Conservation (phyloP, 768 basidiomycete species). For the Crucibulum laeve region DNA sequence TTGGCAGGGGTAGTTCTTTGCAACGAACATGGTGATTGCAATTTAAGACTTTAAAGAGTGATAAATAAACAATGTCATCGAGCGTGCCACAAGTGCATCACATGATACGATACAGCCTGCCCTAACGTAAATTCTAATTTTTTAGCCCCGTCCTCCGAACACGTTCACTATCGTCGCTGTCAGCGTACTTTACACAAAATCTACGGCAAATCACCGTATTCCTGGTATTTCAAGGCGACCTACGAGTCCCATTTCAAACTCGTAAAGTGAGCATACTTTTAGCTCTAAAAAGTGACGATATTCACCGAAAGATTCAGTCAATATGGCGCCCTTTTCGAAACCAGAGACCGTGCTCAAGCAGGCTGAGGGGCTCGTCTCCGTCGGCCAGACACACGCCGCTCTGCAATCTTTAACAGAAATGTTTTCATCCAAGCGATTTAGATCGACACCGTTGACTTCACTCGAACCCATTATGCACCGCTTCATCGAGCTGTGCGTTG, state of each 20-base stretch:
- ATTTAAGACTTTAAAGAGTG: no score
- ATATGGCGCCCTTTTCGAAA: slow-evolving; percentile 87
- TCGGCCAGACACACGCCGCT: slow-evolving; percentile 87
- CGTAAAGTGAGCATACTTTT: slow-evolving; percentile 14
- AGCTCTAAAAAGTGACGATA: not conserved
- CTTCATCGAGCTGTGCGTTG: slow-evolving; percentile 94
- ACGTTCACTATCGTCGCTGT: no score
- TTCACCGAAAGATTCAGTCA: slow-evolving; percentile 11
- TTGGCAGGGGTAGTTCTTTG: no score
- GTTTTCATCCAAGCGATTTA: slow-evolving; percentile 91
- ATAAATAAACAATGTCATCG: no score
- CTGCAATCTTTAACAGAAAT: slow-evolving; percentile 89
- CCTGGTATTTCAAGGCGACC: no score
- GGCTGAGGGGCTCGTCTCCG: slow-evolving; percentile 90
- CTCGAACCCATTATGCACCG: slow-evolving; percentile 95
- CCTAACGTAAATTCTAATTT: no score
- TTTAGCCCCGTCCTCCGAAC: no score
- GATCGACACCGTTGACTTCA: slow-evolving; percentile 80
- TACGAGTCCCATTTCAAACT: slow-evolving; percentile 14
- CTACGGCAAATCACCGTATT: no score
- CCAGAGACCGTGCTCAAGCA: slow-evolving; percentile 90
- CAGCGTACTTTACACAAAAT: no score
- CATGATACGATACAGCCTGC: no score
- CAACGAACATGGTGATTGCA: no score
- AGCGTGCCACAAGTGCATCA: no score